Conservation (phyloP, 495 filamentous ascomycete genomes). For the Aspergillus coremiiformis region DNA sequence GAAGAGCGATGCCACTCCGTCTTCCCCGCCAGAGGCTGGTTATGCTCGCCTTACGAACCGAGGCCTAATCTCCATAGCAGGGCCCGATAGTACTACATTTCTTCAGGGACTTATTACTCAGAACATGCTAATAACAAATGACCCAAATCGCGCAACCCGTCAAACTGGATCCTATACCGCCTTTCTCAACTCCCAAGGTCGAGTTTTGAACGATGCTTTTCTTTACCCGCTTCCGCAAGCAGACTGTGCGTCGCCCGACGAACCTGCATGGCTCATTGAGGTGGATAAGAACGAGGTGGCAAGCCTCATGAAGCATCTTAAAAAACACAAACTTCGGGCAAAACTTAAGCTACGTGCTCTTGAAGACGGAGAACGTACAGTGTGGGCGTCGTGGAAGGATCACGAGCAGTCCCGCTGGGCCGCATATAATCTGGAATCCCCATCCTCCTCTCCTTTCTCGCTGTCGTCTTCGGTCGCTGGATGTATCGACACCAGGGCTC, state of each 20-base stretch:
- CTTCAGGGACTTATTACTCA: conserved; percentile 82
- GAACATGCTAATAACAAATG: conserved; percentile 51
- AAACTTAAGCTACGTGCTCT: conserved; percentile 64
- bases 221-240: conserved; percentile 57
- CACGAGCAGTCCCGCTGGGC: conserved; percentile 39
- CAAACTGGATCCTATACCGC: conserved; percentile 59
- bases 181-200: conserved; percentile 79
- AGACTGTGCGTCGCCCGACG: conserved; percentile 20
- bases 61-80: conserved; percentile 68
- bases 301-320: conserved; percentile 59
- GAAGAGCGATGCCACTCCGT: conserved; percentile 18
- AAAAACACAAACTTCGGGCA: conserved; percentile 73
- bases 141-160: conserved; percentile 24
- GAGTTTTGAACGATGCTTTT: conserved; percentile 83
- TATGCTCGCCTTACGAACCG: conserved; percentile 57
- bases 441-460: conserved; percentile 24
- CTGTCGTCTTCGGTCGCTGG: conserved; percentile 26
- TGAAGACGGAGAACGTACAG: conserved; percentile 50
- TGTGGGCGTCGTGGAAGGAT: conserved; percentile 64
- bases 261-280: conserved; percentile 70
- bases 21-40: conserved; percentile 30
- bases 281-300: conserved; percentile 61
- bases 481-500: conserved; percentile 56
- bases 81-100: conserved; percentile 70
- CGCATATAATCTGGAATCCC: conserved; percentile 36